Conservation (phyloP, 768 basidiomycete species). For the Russula virescens region DNA sequence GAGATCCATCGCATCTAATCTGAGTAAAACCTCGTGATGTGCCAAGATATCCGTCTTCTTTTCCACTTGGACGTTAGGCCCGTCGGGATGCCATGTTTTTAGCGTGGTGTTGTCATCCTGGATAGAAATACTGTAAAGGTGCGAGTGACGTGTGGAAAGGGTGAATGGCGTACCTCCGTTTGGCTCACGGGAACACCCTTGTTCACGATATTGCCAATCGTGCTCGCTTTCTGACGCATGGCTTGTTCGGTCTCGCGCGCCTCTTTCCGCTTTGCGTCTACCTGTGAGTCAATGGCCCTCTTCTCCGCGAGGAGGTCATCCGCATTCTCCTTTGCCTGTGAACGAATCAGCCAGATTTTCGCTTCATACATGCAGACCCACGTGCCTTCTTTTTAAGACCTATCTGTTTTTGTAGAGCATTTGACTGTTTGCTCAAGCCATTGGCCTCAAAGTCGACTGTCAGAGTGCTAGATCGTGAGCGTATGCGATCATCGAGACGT, state of each 20-base stretch:
- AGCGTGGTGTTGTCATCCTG: slow-evolving; percentile 88
- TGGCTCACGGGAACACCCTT: slow-evolving; percentile 76
- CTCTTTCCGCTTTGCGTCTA: slow-evolving; percentile 69
- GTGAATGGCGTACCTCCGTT: slow-evolving; percentile 62
- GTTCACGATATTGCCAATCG: slow-evolving; percentile 90
- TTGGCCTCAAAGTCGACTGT: slow-evolving; percentile 89
- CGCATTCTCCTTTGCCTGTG: slow-evolving; percentile 84
- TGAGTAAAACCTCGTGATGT: slow-evolving; percentile 95
- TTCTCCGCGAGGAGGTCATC: slow-evolving; percentile 83
- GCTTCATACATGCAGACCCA: background rate
- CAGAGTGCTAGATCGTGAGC: background rate
- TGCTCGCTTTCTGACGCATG: slow-evolving; percentile 76
- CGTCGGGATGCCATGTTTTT: slow-evolving; percentile 82
- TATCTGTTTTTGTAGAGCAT: slow-evolving; percentile 92
- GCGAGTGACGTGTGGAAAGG: background rate
- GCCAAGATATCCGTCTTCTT: slow-evolving; percentile 76
- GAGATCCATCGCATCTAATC: slow-evolving; percentile 93
- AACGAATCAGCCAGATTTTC: slow-evolving; percentile 1
- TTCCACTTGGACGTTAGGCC: slow-evolving; percentile 64
- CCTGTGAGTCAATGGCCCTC: slow-evolving; percentile 76
- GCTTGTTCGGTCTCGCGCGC: slow-evolving; percentile 66
- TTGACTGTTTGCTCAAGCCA: slow-evolving; percentile 72
- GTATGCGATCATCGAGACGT: background rate
- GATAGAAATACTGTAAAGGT: background rate
- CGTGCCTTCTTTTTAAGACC: slow-evolving; percentile 85